Evolutionary conservation across 1,284 basidiomycete species (phyloP).

Genomic region (Hortiboletus rubellus): DNA sequence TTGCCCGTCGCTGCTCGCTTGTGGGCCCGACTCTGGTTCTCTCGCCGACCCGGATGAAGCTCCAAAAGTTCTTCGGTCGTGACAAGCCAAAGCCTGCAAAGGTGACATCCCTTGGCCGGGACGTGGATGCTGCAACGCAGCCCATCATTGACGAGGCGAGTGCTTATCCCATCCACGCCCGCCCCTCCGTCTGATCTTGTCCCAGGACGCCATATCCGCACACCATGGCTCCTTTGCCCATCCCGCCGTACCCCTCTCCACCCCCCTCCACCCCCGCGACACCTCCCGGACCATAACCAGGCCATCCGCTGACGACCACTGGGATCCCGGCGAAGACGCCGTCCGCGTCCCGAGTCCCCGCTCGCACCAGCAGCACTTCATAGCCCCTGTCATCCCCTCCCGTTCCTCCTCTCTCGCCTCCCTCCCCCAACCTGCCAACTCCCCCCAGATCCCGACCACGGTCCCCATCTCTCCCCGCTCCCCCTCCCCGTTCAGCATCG

Average conservation of each 20-base stretch:
- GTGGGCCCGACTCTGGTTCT: background rate
- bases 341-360: slow-evolving; percentile 26
- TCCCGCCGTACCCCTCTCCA: background rate
- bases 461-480: slow-evolving; percentile 36
- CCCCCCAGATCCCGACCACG: slow-evolving; percentile 37
- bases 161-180: background rate
- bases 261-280: slow-evolving; percentile 19
- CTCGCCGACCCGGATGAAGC: slow-evolving; percentile 37
- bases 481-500: slow-evolving; percentile 44
- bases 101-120: slow-evolving; percentile 31
- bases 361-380: slow-evolving; percentile 33
- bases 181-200: background rate
- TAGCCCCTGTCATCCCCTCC: slow-evolving; percentile 41
- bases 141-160: slow-evolving; percentile 29
- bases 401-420: slow-evolving; percentile 48
- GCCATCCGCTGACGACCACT: slow-evolving; percentile 45
- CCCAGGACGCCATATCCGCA: slow-evolving; percentile 26
- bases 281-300: slow-evolving; percentile 28
- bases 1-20: background rate
- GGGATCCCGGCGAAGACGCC: slow-evolving; percentile 40
- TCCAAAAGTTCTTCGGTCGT: slow-evolving; percentile 48
- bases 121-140: slow-evolving; percentile 35
- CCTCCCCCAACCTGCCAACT: slow-evolving; percentile 39
- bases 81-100: slow-evolving; percentile 46
- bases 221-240: slow-evolving; percentile 22